phyloP scores from a whole-genome alignment of 495 filamentous ascomycete genomes.

The Amphirosellinia nigrospora region DNA sequence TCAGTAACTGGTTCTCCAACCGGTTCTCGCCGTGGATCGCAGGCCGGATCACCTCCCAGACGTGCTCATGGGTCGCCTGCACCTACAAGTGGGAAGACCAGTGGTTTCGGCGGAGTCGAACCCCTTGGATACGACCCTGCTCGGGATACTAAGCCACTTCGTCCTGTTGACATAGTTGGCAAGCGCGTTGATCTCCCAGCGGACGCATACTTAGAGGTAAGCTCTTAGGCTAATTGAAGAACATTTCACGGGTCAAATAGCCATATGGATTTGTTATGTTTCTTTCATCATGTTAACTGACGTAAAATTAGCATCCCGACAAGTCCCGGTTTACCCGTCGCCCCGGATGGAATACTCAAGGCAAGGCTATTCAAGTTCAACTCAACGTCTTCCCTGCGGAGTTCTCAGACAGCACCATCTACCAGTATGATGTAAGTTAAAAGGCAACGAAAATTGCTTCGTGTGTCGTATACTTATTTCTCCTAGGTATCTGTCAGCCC shows the following conservation, averaged over 20 bases:
- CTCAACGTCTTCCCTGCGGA: constrained; percentile 78
- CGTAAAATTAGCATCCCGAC: constrained; percentile 13
- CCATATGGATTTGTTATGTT: neutral
- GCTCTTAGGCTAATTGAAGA: neutral
- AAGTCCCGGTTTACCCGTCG: constrained; percentile 30
- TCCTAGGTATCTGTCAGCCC: constrained; percentile 67
- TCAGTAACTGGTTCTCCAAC: constrained; percentile 12
- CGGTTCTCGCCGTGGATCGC: neutral
- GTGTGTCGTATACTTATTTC: neutral
- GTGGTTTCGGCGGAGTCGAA: constrained; percentile 25
- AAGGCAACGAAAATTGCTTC: neutral
- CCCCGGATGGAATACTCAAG: constrained; percentile 59
- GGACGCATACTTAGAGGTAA: constrained; percentile 48
- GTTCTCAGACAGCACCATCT: constrained; percentile 59
- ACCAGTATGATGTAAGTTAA: constrained; percentile 84
- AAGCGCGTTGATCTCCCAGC: constrained; percentile 53
- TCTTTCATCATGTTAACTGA: constrained; percentile 15
- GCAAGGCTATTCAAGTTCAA: constrained; percentile 60
- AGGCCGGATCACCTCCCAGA: constrained; percentile 18
- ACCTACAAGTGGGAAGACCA: constrained; percentile 20
- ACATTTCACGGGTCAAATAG: neutral
- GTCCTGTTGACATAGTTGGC: constrained; percentile 32
- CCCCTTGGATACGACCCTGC: constrained; percentile 41
- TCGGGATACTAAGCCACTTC: constrained; percentile 27
- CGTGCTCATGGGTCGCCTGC: neutral